Conservation (phyloP, 2,329 filamentous ascomycete species). For the Taxawa tesnikishii region DNA sequence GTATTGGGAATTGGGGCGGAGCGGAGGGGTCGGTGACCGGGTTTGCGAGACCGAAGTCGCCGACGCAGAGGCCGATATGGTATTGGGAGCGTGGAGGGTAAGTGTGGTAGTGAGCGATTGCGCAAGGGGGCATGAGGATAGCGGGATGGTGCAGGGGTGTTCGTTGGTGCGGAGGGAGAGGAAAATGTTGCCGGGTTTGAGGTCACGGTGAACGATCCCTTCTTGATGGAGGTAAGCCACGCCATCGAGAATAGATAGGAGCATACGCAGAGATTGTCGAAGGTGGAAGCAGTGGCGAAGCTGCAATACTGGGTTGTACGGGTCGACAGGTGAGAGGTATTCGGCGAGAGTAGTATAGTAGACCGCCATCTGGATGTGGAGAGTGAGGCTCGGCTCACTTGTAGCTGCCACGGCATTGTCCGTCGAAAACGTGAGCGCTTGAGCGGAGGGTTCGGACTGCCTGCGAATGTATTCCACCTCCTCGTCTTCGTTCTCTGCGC, state of each 20-base stretch:
- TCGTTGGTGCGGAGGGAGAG: slow-evolving; percentile 30
- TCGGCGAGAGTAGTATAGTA: slow-evolving; percentile 50
- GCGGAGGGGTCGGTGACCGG: slow-evolving; percentile 28
- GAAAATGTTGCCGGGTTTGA: slow-evolving; percentile 59
- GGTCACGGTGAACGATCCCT: slow-evolving; percentile 51
- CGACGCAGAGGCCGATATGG: slow-evolving; percentile 48
- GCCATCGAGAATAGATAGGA: slow-evolving; percentile 49
- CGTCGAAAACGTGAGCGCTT: slow-evolving; percentile 13
- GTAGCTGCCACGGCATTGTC: neutral
- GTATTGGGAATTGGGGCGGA: slow-evolving; percentile 14
- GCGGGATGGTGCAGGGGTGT: slow-evolving; percentile 31
- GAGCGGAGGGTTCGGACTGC: slow-evolving; percentile 25
- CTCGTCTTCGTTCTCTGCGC: slow-evolving; percentile 23
- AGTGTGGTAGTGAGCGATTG: neutral
- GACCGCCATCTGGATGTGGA: slow-evolving; percentile 58
- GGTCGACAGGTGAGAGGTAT: slow-evolving; percentile 35
- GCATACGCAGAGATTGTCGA: slow-evolving; percentile 41
- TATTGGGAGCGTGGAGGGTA: slow-evolving; percentile 13
- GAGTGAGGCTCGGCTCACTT: slow-evolving; percentile 26
- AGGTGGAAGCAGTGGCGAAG: slow-evolving; percentile 51
- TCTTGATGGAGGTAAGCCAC: slow-evolving; percentile 52
- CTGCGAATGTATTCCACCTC: slow-evolving; percentile 35
- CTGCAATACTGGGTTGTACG: slow-evolving; percentile 8
- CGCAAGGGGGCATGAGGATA: slow-evolving; percentile 34
- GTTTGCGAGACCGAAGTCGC: slow-evolving; percentile 55